Base-by-base conservation (phyloP, 1,284 basidiomycete species). In the Ganoderma sp. region DNA sequence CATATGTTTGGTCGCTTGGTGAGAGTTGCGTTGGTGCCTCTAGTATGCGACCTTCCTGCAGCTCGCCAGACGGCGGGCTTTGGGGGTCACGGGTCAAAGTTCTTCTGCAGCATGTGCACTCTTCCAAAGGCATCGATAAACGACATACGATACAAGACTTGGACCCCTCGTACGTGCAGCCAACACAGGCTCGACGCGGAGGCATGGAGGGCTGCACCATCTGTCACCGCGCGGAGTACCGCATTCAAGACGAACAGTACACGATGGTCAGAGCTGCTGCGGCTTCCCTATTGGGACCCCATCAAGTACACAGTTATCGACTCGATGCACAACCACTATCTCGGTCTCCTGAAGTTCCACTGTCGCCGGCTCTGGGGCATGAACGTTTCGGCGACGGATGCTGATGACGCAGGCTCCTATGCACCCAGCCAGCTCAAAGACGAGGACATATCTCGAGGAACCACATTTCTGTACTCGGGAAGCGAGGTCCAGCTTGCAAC, bases 271-370 rank as follows among this genome's bases (percentile, higher is more conserved):
- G 72, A 68, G 22, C 63, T 79, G 0, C 67, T 77, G 32, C 63
- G 70, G 10, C 74, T 81, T 10, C 73, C 75, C 0, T 83, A 82
- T 64, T 83, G 81, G 80, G 71, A 81, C 63, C 78, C 81, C 0
- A 67, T 76, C 28, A 48, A 60, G 2, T 80, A 73, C 62, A 72
- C 74, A 0, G 74, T 79, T 0, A 67, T 81, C 28, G 80, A 83
- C 62, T 67, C 77, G 9, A 81, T 83, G 80, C 81, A 83, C 65
- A 74, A 73, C 7, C 68, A 77, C 0, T 78, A 76, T 50, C 75
- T 81, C 0, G 76, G 77, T n/a, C 45, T 76, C 8, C 61, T 79
- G 3, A 41, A 63, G 57, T 32, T 7, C 12, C 80, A 81, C 61
- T 70, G 70, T 57, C 68, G 75, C 5, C 52, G 67, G 0, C 61